Conservation (phyloP, 2,329 filamentous ascomycete species). For the Aspergillus persii region DNA sequence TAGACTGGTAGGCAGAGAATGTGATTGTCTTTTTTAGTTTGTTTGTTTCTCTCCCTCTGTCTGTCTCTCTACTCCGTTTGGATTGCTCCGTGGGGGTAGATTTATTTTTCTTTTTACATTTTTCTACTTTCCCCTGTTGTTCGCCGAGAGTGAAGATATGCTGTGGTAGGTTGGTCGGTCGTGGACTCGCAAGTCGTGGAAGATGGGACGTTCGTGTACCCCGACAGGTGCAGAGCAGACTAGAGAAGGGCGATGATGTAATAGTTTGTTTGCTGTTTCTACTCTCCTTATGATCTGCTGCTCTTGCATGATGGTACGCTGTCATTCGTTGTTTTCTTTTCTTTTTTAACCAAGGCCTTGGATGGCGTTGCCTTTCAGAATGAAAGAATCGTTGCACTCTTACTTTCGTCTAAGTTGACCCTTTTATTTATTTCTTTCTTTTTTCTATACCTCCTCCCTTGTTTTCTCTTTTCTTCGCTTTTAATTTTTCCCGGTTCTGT, state of each 20-base stretch:
- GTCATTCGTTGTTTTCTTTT: neutral
- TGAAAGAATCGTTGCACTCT: too few relatives aligned
- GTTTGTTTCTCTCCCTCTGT: neutral
- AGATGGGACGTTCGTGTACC: neutral
- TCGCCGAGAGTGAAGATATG: neutral
- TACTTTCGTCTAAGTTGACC: too few relatives aligned
- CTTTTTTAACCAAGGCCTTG: too few relatives aligned
- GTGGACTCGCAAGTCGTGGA: neutral
- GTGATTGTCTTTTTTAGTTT: neutral
- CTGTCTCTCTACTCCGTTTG: too few relatives aligned
- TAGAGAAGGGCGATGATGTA: neutral
- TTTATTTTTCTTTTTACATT: too few relatives aligned
- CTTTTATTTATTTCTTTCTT: too few relatives aligned
- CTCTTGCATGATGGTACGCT: neutral
- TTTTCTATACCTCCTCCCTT: neutral
- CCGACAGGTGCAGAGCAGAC: too few relatives aligned
- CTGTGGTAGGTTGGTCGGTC: neutral
- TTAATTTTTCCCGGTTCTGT: too few relatives aligned
- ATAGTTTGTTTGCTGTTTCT: neutral
- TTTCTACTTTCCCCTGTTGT: too few relatives aligned
- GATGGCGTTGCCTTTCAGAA: too few relatives aligned
- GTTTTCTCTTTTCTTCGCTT: neutral
- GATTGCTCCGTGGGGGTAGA: too few relatives aligned
- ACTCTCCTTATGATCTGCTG: neutral
- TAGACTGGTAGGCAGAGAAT: neutral